Base-by-base conservation (phyloP, 2,329 filamentous ascomycete genomes). In the Colletotrichum karsti region DNA sequence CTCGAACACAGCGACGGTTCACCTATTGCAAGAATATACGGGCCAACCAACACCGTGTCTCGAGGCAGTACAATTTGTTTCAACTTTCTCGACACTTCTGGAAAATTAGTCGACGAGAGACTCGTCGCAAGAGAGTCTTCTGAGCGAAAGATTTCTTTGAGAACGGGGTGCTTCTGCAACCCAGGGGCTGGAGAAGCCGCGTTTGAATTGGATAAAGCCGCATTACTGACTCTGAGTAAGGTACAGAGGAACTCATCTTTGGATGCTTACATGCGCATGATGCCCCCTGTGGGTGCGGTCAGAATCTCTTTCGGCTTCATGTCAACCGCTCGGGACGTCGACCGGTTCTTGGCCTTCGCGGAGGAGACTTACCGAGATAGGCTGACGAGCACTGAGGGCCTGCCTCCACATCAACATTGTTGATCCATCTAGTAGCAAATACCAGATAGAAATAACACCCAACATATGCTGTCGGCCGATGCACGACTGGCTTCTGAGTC, bases 151-250 rank as follows among this genome's bases (percentile, higher is more conserved):
- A 82, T 83, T 26, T 81, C 80, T 6, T 66, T 83, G 8, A 74
- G 80, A 10, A 82, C 80, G 2, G 81, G 81, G 4, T 83, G 81
- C 51, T 82, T 82, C 69, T 82, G 81, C 67, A 82, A 83, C 41
- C 81, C 81, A 0, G 80, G 81, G 3, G 80, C 74, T 0, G 77
- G 77, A 15, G 80, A 82, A 71, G 70, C 71, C 1, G 79, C 78
- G 0, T 73, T 82, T 15, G 75, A 72, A 3, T 53, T 81, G n/a
- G 65, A 72, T 15, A 60, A 59, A 2, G 54, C 63, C 18, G 55
- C 63, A 10, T 41, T 74, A 20, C 20, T 35, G 4, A 30, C 56
- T 0, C 48, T 77, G 20, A 71, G 63, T 44, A 69, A 42, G 13
- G 24, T 46, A 2, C 59, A 63, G 26, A 65, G 39, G 26, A 46